Evolutionary conservation across 176 grass and related monocot species (phyloP).

Genomic region (Carex cristatella): DNA sequence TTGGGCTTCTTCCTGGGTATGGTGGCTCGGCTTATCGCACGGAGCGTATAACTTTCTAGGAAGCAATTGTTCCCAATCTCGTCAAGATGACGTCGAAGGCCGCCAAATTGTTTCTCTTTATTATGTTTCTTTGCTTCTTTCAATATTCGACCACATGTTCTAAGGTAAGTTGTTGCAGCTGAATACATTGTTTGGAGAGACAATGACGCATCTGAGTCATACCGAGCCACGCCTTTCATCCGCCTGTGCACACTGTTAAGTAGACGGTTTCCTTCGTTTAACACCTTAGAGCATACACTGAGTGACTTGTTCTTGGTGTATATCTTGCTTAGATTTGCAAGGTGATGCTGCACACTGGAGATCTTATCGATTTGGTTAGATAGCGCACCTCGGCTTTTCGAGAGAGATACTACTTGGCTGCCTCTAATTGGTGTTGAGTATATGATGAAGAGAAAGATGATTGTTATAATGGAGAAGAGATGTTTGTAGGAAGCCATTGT

Average conservation of each 20-base stretch:
- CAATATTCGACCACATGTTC: neutral
- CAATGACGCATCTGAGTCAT: neutral
- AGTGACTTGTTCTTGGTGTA: neutral
- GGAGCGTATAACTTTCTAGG: neutral
- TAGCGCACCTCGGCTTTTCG: neutral
- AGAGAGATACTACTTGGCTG: neutral
- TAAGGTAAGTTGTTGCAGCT: neutral
- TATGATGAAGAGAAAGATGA: neutral
- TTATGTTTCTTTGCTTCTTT: neutral
- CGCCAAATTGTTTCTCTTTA: neutral
- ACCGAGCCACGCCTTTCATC: neutral
- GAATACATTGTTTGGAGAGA: neutral
- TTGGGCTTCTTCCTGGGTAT: neutral
- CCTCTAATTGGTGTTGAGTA: neutral
- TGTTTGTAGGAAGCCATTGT: constrained; percentile 6
- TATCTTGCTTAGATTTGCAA: neutral
- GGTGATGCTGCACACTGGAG: neutral
- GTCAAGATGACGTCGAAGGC: neutral
- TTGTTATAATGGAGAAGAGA: neutral
- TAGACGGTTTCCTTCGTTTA: neutral
- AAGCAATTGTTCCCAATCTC: neutral
- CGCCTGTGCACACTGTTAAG: neutral
- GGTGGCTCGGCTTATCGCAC: neutral
- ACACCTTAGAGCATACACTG: neutral
- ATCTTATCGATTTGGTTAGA: neutral